Conservation (phyloP, 2,329 filamentous ascomycete genomes). For the Talaromyces islandicus region DNA sequence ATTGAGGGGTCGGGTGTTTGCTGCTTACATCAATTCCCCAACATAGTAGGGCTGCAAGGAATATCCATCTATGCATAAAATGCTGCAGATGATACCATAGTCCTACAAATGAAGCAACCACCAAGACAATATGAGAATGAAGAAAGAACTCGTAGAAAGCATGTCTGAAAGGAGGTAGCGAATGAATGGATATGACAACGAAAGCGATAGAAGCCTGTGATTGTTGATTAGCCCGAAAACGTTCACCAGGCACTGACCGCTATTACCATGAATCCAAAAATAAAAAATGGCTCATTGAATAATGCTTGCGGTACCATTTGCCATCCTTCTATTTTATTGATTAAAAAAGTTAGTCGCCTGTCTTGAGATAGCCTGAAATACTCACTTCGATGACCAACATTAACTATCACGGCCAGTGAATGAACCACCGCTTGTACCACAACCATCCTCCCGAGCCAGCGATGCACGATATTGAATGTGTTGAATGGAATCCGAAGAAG, state of each 20-base stretch:
- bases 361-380: slow-evolving; percentile 23
- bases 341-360: neutral
- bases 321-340: slow-evolving; percentile 6
- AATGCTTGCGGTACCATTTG: slow-evolving; percentile 1
- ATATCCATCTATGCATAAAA: slow-evolving; percentile 22
- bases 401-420: slow-evolving; percentile 63
- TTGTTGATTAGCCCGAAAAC: neutral
- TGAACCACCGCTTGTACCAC: slow-evolving; percentile 62
- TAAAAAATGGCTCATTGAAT: slow-evolving; percentile 4
- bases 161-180: slow-evolving; percentile 56
- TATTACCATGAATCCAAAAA: slow-evolving; percentile 8
- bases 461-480: slow-evolving; percentile 55
- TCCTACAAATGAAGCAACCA: slow-evolving; percentile 59
- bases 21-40: slow-evolving; percentile 58
- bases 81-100: slow-evolving; percentile 63
- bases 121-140: slow-evolving; percentile 74
- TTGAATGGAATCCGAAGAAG: slow-evolving; percentile 30
- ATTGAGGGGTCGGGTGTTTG: neutral
- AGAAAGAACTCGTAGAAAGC: slow-evolving; percentile 97
- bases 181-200: slow-evolving; percentile 6
- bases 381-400: slow-evolving; percentile 46
- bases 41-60: slow-evolving; percentile 62
- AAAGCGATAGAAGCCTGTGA: slow-evolving; percentile 4
- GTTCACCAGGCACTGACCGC: neutral
- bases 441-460: slow-evolving; percentile 68